Conservation (phyloP, 73 alveolate genomes). For the Loxodes magnus region DNA sequence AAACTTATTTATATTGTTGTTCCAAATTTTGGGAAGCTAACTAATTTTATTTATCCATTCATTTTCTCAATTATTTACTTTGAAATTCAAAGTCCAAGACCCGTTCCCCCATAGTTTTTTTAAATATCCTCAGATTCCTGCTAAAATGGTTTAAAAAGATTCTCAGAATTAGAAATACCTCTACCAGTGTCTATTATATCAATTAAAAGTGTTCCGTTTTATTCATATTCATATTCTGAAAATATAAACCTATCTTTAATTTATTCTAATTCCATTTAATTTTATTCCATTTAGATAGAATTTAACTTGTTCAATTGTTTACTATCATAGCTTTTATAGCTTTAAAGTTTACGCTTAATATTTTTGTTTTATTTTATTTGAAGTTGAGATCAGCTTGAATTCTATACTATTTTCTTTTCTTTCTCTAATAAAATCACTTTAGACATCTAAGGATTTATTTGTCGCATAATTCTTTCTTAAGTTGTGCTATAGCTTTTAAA, state of each 20-base stretch:
- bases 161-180: conserved; percentile 5
- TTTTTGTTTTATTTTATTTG: not conserved
- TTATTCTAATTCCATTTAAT: too few species aligned
- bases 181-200: conserved; percentile 4
- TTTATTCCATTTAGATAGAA: too few species aligned
- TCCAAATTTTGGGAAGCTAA: too few species aligned
- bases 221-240: not conserved
- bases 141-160: conserved; percentile 6
- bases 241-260: too few species aligned
- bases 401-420: too few species aligned
- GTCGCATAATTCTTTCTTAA: not conserved
- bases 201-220: not conserved
- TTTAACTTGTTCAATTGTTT: too few species aligned
- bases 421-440: not conserved
- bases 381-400: not conserved
- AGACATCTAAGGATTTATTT: not conserved
- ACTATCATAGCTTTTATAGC: too few species aligned
- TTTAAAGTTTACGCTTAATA: not conserved
- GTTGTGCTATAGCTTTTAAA: not conserved
- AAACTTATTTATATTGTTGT: too few species aligned
- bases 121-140: conserved; percentile 9
- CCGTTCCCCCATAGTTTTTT: conserved; percentile 13
- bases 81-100: conserved; percentile 14
- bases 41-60: too few species aligned
- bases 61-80: too few species aligned